These are phyloP conservation scores for Triticum dicoccoides DNA, from an alignment of 176 grass and related monocot genomes.

Conservation along the genomic window DNA sequence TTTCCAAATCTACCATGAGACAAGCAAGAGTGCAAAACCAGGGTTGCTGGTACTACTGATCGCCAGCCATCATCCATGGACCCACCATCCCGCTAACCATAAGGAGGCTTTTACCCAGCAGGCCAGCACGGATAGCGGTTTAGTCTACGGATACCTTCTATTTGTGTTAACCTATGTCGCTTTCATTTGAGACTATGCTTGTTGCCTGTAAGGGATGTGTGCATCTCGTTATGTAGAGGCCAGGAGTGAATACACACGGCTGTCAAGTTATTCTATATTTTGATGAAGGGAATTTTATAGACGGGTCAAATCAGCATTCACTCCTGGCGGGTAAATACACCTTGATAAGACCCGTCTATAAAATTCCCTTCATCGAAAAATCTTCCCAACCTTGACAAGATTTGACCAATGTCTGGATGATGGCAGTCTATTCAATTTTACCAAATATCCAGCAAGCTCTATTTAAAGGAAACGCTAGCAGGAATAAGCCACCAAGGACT, in stretches of 20 bases:
- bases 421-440: conserved; percentile 16
- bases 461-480: not conserved
- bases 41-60: not conserved
- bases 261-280: not conserved
- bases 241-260: not conserved
- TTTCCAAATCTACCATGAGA: not conserved
- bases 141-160: not conserved
- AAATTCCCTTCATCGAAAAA: not conserved
- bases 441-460: not conserved
- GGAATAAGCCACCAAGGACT: not conserved
- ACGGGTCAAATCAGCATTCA: no score
- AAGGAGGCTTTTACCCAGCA: not conserved
- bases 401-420: not conserved
- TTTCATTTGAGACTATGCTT: not conserved
- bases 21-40: not conserved
- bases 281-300: no score
- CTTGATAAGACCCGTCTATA: not conserved
- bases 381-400: not conserved
- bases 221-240: not conserved
- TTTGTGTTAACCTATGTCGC: not conserved
- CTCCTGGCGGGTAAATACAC: no score
- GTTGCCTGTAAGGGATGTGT: not conserved
- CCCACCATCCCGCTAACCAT: not conserved
- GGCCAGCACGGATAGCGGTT: not conserved
- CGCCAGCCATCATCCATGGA: not conserved